phyloP scores from a whole-genome alignment of 2,329 filamentous ascomycete genomes.

The Onygenales sp. region DNA sequence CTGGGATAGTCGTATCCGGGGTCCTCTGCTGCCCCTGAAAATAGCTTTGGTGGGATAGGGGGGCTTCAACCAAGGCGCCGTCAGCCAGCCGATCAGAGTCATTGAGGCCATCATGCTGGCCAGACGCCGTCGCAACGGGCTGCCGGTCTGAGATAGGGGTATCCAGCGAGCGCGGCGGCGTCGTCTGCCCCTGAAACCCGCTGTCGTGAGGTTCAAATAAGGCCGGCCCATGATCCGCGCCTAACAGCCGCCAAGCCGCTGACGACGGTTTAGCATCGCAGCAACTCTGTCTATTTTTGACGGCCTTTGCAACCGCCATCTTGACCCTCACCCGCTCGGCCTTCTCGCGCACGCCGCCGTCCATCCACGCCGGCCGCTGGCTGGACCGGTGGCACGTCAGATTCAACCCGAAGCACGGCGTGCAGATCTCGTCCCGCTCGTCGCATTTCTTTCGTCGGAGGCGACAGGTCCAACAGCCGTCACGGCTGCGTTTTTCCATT shows the following conservation, averaged over 20 bases:
- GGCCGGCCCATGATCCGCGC: background rate
- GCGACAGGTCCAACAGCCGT: slow-evolving; percentile 14
- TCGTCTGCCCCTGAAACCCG: too few species aligned
- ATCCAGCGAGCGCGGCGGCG: too few species aligned
- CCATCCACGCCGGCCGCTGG: background rate
- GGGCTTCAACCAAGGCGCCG: too few species aligned
- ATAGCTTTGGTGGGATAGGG: too few species aligned
- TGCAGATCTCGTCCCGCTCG: slow-evolving; percentile 6
- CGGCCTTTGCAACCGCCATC: background rate
- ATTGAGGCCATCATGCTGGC: too few species aligned
- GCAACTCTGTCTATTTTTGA: background rate
- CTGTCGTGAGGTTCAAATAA: too few species aligned
- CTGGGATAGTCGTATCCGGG: too few species aligned
- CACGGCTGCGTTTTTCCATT: background rate
- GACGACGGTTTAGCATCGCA: background rate
- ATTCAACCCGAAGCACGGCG: slow-evolving; percentile 1
- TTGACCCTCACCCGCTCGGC: background rate
- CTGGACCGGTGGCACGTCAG: slow-evolving; percentile 1
- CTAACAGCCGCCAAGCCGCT: background rate
- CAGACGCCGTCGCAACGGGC: too few species aligned
- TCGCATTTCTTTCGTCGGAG: slow-evolving; percentile 13
- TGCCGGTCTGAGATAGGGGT: too few species aligned
- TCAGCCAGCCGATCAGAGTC: too few species aligned
- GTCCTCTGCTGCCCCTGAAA: too few species aligned
- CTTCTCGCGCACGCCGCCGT: slow-evolving; percentile 2